Percentiles rank a stretch among this genome's conserved stretches.
These are phyloP conservation scores for Fusarium tanahbumbuense DNA, from an alignment of 2,329 filamentous ascomycete species.

Conservation along the genomic window DNA sequence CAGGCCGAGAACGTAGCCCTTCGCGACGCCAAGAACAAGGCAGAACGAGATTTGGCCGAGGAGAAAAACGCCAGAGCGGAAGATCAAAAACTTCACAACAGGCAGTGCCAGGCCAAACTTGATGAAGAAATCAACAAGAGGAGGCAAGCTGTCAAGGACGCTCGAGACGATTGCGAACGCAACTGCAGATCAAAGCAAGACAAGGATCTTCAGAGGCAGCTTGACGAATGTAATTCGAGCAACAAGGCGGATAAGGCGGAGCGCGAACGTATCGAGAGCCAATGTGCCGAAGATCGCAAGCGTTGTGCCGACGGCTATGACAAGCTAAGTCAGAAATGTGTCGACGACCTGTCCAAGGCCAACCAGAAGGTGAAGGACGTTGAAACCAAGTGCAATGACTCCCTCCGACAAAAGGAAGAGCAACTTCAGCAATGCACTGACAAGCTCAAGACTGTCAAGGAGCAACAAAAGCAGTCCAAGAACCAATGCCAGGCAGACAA, in stretches of 20 bases:
- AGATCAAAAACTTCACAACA: background rate
- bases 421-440: background rate
- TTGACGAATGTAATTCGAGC: background rate
- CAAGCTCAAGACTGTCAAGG: background rate
- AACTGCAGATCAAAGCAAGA: conserved; percentile 3
- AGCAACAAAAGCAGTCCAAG: background rate
- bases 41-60: background rate
- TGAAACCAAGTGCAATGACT: background rate
- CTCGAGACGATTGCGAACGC: background rate
- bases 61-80: background rate
- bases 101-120: background rate
- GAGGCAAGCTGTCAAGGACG: background rate
- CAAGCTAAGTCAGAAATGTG: background rate
- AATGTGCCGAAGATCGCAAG: background rate
- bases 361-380: background rate
- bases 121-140: background rate
- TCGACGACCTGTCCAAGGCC: background rate
- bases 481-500: background rate
- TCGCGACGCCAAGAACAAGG: background rate
- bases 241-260: background rate
- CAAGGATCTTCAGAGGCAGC: background rate
- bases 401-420: fast-evolving
- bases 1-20: background rate
- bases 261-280: background rate
- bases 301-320: background rate